Base-by-base conservation (phyloP, 2,329 filamentous ascomycete genomes). In the Dendrostoma leiphaemia region DNA sequence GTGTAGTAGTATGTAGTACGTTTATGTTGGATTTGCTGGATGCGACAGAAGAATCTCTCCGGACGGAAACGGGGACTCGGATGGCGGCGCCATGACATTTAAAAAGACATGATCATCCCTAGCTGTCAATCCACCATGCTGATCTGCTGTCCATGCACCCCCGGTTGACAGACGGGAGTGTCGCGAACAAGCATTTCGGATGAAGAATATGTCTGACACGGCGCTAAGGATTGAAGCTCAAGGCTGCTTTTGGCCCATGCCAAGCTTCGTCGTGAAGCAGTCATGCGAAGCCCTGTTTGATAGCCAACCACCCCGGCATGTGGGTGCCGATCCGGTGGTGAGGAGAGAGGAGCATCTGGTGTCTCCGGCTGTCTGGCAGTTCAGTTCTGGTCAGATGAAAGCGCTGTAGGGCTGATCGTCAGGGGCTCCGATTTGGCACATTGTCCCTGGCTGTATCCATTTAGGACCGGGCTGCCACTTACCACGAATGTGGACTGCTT, bases 261-360 rank as follows among this genome's bases (percentile, higher is more conserved):
- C 45, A 47, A 34, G 45, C 23, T 35, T 35, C 32, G 40, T 40
- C 40, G 13, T 23, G 28, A 43, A 40, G 28, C 46, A 37, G 43
- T 26, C 40, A 37, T 48, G 34, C 46, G 31, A 41, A 32, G 40
- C 46, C 40, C 26, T 37, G 24, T 48, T 54, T 48, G 38, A 48
- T 43, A 23, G 37, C 45, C 37, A 3, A 31, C 32, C 26, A 35
- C 47, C 35, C 32, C 40, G 21, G 10, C 24, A 19, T 8, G 40
- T 40, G 12, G 23, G 13, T 26, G 49, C 31, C 32, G 52, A 47
- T 54, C 31, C 37, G 23, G 17, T 31, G 41, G 38, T 51, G 29
- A 23, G 31, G 31, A 7, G 28, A 17, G 23, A n/a, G n/a, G n/a
- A n/a, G n/a, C n/a, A n/a, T n/a, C n/a, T 28, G 24, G 41, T 40